These are phyloP conservation scores for Andrographis paniculata DNA, from an alignment of 305 asterid species.

Conservation along the genomic window DNA sequence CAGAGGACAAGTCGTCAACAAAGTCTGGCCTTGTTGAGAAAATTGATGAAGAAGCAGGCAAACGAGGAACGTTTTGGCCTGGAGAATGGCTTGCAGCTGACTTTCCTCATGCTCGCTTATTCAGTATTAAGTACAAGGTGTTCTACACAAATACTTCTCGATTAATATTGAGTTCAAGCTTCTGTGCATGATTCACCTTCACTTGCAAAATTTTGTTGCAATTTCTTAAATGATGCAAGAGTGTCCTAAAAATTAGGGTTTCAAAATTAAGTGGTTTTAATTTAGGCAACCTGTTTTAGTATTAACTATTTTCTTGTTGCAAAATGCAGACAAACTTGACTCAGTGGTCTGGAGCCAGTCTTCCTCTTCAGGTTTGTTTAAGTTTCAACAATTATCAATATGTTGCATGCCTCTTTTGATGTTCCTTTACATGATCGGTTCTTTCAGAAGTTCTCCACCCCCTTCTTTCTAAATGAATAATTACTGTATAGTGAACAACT, in stretches of 20 bases:
- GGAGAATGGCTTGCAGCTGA: conserved; percentile 97
- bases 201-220: neutral
- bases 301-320: conserved; percentile 8
- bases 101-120: conserved; percentile 89
- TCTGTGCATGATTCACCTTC: neutral
- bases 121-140: conserved; percentile 93
- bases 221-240: neutral
- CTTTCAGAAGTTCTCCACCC: neutral
- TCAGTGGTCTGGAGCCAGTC: conserved; percentile 98
- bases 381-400: conserved; percentile 5
- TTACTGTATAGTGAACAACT: neutral
- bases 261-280: neutral
- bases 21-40: conserved; percentile 99
- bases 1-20: conserved; percentile 93
- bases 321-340: conserved; percentile 87
- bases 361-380: conserved; percentile 87
- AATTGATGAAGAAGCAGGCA: conserved; percentile 98
- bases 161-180: neutral
- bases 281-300: conserved; percentile 1
- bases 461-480: neutral
- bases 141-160: neutral
- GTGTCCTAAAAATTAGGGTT: neutral
- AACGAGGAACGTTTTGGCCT: conserved; percentile 97
- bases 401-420: neutral
- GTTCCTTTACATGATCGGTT: neutral